Percentiles rank a stretch among this genome's conserved stretches.
phyloP scores from a whole-genome alignment of 2,329 filamentous ascomycete species.

The Xylariaceae sp. region DNA sequence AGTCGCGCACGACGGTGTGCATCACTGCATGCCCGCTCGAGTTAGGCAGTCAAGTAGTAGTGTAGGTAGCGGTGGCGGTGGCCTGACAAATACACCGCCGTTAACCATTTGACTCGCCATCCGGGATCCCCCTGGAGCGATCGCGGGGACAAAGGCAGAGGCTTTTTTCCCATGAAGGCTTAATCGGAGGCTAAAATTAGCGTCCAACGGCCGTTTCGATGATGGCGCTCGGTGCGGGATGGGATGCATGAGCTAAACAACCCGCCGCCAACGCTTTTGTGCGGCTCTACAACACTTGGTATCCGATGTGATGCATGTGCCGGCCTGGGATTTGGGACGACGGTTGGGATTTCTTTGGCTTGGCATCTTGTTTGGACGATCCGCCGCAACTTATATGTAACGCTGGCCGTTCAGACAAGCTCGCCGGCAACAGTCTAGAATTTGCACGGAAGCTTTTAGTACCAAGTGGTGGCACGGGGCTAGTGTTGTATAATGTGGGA shows the following conservation, averaged over 20 bases:
- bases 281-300: too few species aligned
- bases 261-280: too few species aligned
- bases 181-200: background rate
- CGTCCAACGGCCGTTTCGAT: too few species aligned
- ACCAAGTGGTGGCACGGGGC: background rate
- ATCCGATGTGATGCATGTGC: too few species aligned
- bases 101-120: background rate
- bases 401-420: background rate
- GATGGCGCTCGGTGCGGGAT: too few species aligned
- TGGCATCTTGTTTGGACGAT: too few species aligned
- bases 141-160: background rate
- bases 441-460: background rate
- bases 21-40: background rate
- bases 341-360: too few species aligned
- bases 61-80: too few species aligned
- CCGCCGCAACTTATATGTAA: too few species aligned
- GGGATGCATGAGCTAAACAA: too few species aligned
- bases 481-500: background rate
- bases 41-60: too few species aligned
- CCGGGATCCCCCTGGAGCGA: background rate
- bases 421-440: background rate
- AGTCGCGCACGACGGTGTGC: background rate
- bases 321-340: too few species aligned
- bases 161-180: background rate
- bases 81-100: background rate